Conservation (phyloP, 768 basidiomycete genomes). For the Mycena maculata region DNA sequence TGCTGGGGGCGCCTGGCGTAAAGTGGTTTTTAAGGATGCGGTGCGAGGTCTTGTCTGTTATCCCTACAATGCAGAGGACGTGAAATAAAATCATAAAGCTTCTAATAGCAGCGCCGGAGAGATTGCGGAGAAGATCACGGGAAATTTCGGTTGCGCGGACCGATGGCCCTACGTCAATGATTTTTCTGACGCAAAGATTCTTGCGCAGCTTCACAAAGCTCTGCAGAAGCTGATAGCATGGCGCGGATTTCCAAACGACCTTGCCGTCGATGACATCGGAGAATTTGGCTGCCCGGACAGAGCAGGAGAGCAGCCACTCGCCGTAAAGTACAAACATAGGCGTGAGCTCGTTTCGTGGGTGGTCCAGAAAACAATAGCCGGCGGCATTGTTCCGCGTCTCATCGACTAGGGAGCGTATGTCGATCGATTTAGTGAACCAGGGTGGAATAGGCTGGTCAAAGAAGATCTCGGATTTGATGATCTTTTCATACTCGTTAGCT, state of each 20-base stretch:
- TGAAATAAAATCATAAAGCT: background rate
- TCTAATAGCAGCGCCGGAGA: background rate
- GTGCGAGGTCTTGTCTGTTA: background rate
- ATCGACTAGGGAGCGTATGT: background rate
- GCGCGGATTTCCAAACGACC: background rate
- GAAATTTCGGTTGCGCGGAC: slow-evolving; percentile 11
- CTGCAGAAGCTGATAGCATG: background rate
- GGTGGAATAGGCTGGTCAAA: background rate
- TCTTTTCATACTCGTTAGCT: background rate
- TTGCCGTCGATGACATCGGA: background rate
- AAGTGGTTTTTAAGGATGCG: background rate
- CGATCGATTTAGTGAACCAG: background rate
- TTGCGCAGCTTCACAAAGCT: background rate
- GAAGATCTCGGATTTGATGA: background rate
- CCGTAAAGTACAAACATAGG: background rate
- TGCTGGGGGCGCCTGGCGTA: background rate
- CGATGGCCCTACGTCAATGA: slow-evolving; percentile 3
- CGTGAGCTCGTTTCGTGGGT: background rate
- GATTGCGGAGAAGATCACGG: background rate
- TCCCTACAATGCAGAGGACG: background rate
- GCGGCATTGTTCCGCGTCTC: background rate
- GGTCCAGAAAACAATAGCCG: background rate
- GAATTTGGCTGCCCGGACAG: background rate
- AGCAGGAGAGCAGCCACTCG: background rate
- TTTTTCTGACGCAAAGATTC: background rate